Conservation (phyloP, 768 basidiomycete genomes). For the Rhizopogon roseolus region DNA sequence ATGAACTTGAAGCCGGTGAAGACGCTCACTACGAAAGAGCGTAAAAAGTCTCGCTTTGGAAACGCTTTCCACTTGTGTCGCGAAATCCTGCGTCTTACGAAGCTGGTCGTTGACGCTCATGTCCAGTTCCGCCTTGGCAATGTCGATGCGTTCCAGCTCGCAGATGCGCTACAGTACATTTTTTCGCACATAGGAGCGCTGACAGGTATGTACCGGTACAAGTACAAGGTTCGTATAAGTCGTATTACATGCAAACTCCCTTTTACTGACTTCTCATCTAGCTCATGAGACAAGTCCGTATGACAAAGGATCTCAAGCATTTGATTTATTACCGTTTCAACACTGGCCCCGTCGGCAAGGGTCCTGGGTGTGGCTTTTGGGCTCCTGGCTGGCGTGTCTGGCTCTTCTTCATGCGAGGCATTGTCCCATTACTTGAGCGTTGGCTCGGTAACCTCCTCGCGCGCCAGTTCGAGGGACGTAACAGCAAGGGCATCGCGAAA, state of each 20-base stretch:
- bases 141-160: slow-evolving; percentile 98
- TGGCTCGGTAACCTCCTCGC: slow-evolving; percentile 98
- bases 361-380: slow-evolving; percentile 99
- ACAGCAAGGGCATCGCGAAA: slow-evolving; percentile 94
- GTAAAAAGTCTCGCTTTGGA: slow-evolving; percentile 99
- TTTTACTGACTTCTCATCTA: slow-evolving; percentile 21
- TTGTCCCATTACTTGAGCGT: slow-evolving; percentile 93
- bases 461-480: slow-evolving; percentile 97
- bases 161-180: slow-evolving; percentile 96
- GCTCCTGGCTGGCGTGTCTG: slow-evolving; percentile 99
- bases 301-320: slow-evolving; percentile 99
- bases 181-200: slow-evolving; percentile 96
- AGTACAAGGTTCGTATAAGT: slow-evolving; percentile 76
- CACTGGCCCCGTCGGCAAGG: slow-evolving; percentile 98
- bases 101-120: slow-evolving; percentile 97
- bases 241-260: not conserved
- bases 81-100: slow-evolving; percentile 95
- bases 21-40: slow-evolving; percentile 97
- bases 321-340: slow-evolving; percentile 99
- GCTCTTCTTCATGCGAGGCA: slow-evolving; percentile 99
- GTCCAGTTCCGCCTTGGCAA: slow-evolving; percentile 98
- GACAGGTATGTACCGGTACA: slow-evolving; percentile 99
- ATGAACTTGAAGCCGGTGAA: slow-evolving; percentile 98
- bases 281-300: slow-evolving; percentile 99
- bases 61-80: slow-evolving; percentile 98